Evolutionary conservation across 148 eudicot genomes (phyloP).

Genomic region (Rhododendron vialii): DNA sequence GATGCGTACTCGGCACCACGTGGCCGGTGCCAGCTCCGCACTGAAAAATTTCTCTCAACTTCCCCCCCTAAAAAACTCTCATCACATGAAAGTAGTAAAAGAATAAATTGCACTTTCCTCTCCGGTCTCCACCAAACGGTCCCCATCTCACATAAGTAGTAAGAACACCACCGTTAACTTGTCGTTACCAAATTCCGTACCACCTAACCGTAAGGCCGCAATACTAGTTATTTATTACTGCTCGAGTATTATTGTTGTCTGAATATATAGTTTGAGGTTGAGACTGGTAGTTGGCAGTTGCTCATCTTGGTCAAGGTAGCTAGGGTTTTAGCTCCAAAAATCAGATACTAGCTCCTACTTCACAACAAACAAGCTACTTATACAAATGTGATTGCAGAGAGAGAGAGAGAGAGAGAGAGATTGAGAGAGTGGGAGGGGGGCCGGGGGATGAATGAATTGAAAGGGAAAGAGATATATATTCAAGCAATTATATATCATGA

Average conservation of each 20-base stretch:
- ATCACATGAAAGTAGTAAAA: not conserved
- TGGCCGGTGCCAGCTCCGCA: too few relatives aligned
- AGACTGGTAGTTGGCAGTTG: constrained; percentile 11
- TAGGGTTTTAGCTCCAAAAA: not conserved
- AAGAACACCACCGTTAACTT: too few relatives aligned
- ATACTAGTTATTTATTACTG: too few relatives aligned
- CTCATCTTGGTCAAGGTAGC: not conserved
- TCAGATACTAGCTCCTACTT: not conserved
- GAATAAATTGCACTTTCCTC: not conserved
- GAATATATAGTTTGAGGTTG: not conserved
- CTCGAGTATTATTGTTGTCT: too few relatives aligned
- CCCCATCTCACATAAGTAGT: too few relatives aligned
- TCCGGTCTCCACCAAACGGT: not conserved
- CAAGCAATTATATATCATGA: constrained; percentile 1
- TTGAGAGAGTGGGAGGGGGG: not conserved
- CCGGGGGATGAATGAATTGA: not conserved
- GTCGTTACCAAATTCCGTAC: not conserved
- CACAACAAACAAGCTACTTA: not conserved
- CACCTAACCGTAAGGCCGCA: not conserved
- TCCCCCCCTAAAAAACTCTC: not conserved
- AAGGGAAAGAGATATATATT: too few relatives aligned
- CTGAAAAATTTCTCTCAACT: not conserved
- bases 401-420: constrained; percentile 5
- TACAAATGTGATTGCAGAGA: not conserved
- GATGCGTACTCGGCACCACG: too few relatives aligned